A percentile compares a stretch with the other conserved stretches of the same genome.
Evolutionary conservation across 2,329 filamentous ascomycete species (phyloP).

Genomic region (Raffaelea ambrosiae): DNA sequence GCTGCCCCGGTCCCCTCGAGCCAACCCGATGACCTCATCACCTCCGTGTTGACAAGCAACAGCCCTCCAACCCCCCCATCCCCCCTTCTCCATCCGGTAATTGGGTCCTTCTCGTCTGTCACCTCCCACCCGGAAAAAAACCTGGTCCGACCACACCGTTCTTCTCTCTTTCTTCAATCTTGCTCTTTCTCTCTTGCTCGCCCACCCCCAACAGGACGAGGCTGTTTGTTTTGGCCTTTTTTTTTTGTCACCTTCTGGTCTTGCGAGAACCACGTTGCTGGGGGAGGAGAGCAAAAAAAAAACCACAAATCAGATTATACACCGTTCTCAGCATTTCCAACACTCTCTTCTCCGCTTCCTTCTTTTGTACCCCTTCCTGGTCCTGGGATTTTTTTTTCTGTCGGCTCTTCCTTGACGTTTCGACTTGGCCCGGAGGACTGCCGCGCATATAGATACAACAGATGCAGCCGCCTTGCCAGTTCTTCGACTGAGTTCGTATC

Average conservation of each 20-base stretch:
- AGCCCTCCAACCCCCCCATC: neutral
- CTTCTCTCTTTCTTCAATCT: neutral
- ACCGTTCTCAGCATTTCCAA: no score
- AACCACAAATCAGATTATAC: no score
- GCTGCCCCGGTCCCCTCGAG: neutral
- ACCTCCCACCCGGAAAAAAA: neutral
- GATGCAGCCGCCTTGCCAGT: neutral
- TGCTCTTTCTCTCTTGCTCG: no score
- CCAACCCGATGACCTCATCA: neutral
- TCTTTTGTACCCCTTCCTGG: neutral
- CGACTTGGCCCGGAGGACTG: no score
- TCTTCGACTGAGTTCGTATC: neutral
- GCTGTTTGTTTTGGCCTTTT: no score
- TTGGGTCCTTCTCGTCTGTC: neutral
- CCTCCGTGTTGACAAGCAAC: neutral
- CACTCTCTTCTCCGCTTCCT: neutral
- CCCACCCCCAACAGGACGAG: no score
- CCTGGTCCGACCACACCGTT: neutral
- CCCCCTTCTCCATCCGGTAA: no score
- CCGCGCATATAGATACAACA: no score
- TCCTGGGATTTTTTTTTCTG: neutral
- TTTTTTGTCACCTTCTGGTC: no score
- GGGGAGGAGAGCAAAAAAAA: no score
- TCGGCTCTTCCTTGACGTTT: neutral
- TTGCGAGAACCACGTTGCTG: no score